These are phyloP conservation scores for Stentor roeselii DNA, from an alignment of 73 alveolate species.

Conservation along the genomic window DNA sequence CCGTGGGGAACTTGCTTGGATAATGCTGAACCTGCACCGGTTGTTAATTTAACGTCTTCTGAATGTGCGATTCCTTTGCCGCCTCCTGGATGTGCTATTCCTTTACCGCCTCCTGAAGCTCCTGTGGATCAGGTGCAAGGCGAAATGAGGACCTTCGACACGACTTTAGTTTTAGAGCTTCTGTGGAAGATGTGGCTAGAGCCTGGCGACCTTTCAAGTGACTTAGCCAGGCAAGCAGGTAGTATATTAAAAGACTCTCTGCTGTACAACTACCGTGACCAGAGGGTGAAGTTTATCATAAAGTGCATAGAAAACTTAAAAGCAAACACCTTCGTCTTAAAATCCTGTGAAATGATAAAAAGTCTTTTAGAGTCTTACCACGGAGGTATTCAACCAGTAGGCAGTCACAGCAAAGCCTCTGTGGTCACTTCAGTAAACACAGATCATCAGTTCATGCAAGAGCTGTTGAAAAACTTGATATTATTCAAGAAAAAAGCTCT, in stretches of 20 bases:
- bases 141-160: background rate
- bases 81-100: no score
- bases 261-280: background rate
- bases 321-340: background rate
- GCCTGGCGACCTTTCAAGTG: background rate
- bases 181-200: background rate
- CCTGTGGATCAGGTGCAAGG: background rate
- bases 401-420: background rate
- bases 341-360: background rate
- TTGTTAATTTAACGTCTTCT: no score
- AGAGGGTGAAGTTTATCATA: background rate
- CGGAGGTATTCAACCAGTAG: no score
- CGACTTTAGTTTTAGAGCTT: background rate
- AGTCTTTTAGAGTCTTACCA: background rate
- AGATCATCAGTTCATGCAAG: background rate
- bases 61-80: no score
- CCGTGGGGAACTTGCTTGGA: no score
- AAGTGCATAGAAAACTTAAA: background rate
- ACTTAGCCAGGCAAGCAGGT: background rate
- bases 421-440: background rate
- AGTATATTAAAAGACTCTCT: background rate
- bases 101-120: background rate
- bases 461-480: background rate
- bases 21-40: no score
- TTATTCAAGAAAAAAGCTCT: background rate